Evolutionary conservation across 176 grass and related monocot species (phyloP).

Genomic region (Ensete ventricosum): DNA sequence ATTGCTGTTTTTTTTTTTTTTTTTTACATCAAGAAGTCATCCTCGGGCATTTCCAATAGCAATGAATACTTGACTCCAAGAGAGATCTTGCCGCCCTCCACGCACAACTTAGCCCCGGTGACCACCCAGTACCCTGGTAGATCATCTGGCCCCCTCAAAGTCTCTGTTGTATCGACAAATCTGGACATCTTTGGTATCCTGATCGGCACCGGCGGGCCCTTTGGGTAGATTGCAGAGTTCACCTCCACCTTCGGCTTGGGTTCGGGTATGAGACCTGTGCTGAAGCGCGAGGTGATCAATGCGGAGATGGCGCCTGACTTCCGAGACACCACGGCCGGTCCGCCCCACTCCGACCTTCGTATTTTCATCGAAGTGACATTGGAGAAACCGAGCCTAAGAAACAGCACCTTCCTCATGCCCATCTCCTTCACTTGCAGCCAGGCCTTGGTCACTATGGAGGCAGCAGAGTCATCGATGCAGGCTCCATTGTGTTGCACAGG

Average conservation of each 20-base stretch:
- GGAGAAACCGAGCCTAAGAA: constrained; percentile 77
- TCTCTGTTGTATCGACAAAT: constrained; percentile 66
- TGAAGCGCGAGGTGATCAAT: constrained; percentile 47
- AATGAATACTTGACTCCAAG: constrained; percentile 81
- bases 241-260: constrained; percentile 50
- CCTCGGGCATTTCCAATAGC: constrained; percentile 44
- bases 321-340: constrained; percentile 17
- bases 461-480: constrained; percentile 64
- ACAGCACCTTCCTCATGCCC: constrained; percentile 74
- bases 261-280: constrained; percentile 15
- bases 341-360: constrained; percentile 79
- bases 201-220: constrained; percentile 69
- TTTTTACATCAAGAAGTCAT: constrained; percentile 23
- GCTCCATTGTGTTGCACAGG: constrained; percentile 58
- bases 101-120: constrained; percentile 70
- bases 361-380: constrained; percentile 60
- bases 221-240: constrained; percentile 85
- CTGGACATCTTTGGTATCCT: constrained; percentile 66
- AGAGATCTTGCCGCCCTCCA: constrained; percentile 56
- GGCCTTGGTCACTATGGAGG: constrained; percentile 69
- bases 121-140: constrained; percentile 85
- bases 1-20: too few relatives aligned
- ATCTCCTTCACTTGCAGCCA: constrained; percentile 78
- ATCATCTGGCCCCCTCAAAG: constrained; percentile 55
- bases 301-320: constrained; percentile 61